These are phyloP conservation scores for Gastrolobium bilobum DNA, from an alignment of 306 rosid genomes.

Conservation along the genomic window DNA sequence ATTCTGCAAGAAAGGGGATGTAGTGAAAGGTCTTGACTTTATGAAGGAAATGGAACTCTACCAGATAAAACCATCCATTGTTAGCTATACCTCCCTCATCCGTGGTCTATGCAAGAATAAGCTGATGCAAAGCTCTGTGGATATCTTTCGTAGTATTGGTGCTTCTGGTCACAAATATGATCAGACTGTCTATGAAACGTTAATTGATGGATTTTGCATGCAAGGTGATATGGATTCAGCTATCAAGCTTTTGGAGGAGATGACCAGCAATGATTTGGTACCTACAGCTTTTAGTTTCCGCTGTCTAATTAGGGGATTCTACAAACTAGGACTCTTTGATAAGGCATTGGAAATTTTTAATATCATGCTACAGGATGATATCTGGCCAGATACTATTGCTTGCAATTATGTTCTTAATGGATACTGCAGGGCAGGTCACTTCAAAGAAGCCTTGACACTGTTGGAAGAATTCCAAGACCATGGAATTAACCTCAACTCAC, in stretches of 20 bases:
- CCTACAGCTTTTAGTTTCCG: slow-evolving; percentile 52
- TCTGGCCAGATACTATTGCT: slow-evolving; percentile 57
- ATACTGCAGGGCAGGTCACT: slow-evolving; percentile 56
- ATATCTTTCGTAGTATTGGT: slow-evolving; percentile 48
- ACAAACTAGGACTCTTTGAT: slow-evolving; percentile 54
- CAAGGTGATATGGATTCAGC: slow-evolving; percentile 64
- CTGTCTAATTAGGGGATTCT: slow-evolving; percentile 57
- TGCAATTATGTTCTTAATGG: slow-evolving; percentile 68
- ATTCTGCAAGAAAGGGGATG: slow-evolving; percentile 59
- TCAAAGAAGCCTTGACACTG: slow-evolving; percentile 61
- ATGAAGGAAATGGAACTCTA: slow-evolving; percentile 58
- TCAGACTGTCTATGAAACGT: slow-evolving; percentile 57
- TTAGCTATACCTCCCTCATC: slow-evolving; percentile 65
- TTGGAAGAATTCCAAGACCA: slow-evolving; percentile 57
- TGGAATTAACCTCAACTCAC: slow-evolving; percentile 60
- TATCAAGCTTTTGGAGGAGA: slow-evolving; percentile 57
- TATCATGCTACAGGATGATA: slow-evolving; percentile 55
- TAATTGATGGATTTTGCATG: slow-evolving; percentile 61
- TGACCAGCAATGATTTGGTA: slow-evolving; percentile 54
- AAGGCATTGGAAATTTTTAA: slow-evolving; percentile 55
- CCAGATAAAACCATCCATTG: slow-evolving; percentile 63
- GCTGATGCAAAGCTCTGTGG: slow-evolving; percentile 47
- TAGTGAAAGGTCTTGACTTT: slow-evolving; percentile 49
- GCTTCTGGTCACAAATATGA: slow-evolving; percentile 59
- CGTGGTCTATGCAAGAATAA: slow-evolving; percentile 60